Conservation (phyloP, 1,284 basidiomycete genomes). For the Leccinum pachyderme region DNA sequence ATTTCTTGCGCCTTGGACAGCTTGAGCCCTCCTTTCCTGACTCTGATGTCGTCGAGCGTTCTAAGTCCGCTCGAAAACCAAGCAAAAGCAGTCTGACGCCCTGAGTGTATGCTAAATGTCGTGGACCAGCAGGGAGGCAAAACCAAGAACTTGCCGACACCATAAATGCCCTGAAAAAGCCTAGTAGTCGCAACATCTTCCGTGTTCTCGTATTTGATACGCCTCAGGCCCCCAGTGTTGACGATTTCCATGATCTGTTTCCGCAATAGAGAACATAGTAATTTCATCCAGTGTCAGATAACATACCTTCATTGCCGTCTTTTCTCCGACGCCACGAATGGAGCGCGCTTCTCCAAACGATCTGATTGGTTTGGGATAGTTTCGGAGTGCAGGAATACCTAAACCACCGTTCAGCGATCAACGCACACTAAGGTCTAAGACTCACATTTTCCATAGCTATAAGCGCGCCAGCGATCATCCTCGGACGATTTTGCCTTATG, state of each 20-base stretch:
- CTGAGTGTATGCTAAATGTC: conserved; percentile 34
- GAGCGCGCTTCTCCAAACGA: conserved; percentile 60
- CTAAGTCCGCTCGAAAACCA: conserved; percentile 80
- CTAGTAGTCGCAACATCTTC: conserved; percentile 53
- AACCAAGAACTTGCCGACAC: conserved; percentile 59
- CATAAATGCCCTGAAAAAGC: conserved; percentile 79
- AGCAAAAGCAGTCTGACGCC: conserved; percentile 58
- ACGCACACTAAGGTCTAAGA: not conserved
- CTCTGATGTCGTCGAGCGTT: conserved; percentile 71
- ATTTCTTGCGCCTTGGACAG: conserved; percentile 70
- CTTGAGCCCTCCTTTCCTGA: conserved; percentile 56
- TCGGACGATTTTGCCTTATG: conserved; percentile 55
- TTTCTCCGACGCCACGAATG: conserved; percentile 68
- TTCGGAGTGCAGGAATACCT: conserved; percentile 57
- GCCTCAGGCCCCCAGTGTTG: conserved; percentile 60
- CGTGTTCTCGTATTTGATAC: conserved; percentile 62
- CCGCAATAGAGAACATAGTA: not conserved
- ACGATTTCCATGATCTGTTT: conserved; percentile 75
- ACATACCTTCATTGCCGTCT: conserved; percentile 71
- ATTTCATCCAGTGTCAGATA: not conserved
- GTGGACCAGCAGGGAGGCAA: not conserved
- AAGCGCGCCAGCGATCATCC: conserved; percentile 63
- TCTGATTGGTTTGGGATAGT: conserved; percentile 59
- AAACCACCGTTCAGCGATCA: conserved; percentile 8
- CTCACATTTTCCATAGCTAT: conserved; percentile 60